Conservation (phyloP, 2,329 filamentous ascomycete genomes). For the Tolypocladium endophyticum region DNA sequence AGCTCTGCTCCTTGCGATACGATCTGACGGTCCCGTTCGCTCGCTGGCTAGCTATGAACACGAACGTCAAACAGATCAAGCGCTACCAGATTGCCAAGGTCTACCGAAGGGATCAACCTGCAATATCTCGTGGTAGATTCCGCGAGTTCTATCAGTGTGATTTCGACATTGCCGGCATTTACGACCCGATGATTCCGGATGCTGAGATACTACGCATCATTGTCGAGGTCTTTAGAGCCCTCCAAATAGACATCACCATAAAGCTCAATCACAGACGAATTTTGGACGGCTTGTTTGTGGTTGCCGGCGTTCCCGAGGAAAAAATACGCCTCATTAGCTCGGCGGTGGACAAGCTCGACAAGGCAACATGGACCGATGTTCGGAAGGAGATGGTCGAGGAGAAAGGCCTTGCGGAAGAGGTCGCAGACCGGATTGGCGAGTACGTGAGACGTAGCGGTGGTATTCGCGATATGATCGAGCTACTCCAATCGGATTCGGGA, state of each 20-base stretch:
- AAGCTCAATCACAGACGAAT: constrained; percentile 95
- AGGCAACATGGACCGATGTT: constrained; percentile 81
- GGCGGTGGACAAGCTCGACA: constrained; percentile 93
- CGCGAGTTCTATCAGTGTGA: constrained; percentile 97
- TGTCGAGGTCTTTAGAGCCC: constrained; percentile 71
- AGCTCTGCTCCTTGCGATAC: constrained; percentile 21
- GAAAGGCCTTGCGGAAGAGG: constrained; percentile 65
- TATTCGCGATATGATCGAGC: constrained; percentile 56
- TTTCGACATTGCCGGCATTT: constrained; percentile 83
- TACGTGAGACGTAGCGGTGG: constrained; percentile 73
- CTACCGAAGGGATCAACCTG: constrained; percentile 32
- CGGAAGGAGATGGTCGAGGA: constrained; percentile 79
- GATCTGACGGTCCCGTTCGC: constrained; percentile 2
- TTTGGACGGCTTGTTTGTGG: constrained; percentile 82
- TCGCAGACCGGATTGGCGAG: constrained; percentile 79
- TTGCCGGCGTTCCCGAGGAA: constrained; percentile 77
- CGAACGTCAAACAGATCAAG: constrained; percentile 70
- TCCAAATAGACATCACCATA: constrained; percentile 69
- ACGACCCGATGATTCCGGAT: constrained; percentile 86
- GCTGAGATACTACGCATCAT: constrained; percentile 80
- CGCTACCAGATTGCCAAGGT: constrained; percentile 94
- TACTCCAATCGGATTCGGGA: constrained; percentile 55
- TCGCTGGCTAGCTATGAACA: constrained; percentile 59
- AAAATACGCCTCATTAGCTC: constrained; percentile 85
- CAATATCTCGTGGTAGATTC: constrained; percentile 86